Conservation (phyloP, 2,329 filamentous ascomycete species). For the Fusarium duplospermum region DNA sequence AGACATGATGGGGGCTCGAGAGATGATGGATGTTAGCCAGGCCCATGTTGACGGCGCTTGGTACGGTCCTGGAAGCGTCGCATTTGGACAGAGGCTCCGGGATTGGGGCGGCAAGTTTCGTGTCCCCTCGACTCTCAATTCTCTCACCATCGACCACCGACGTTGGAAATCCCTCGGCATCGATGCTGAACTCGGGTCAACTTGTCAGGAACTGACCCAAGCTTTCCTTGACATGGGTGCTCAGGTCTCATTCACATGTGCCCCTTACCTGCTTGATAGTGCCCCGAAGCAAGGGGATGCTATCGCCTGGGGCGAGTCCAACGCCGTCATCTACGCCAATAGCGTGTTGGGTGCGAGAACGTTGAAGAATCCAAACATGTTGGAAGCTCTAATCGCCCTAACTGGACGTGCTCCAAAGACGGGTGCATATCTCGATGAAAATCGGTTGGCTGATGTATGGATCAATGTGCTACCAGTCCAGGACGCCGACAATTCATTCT, state of each 20-base stretch:
- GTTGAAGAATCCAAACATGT: conserved; percentile 33
- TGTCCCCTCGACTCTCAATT: conserved; percentile 33
- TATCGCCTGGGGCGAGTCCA: conserved; percentile 36
- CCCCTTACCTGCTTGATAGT: conserved; percentile 34
- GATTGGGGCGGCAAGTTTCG: conserved; percentile 29
- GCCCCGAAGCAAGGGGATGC: conserved; percentile 22
- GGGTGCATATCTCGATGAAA: conserved; percentile 19
- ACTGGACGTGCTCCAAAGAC: conserved; percentile 32
- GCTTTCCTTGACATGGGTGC: conserved; percentile 38
- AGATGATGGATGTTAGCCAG: conserved; percentile 34
- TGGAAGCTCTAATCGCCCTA: conserved; percentile 32
- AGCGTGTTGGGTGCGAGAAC: conserved; percentile 37
- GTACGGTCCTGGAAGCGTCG: conserved; percentile 26
- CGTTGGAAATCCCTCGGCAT: conserved; percentile 32
- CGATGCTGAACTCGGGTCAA: conserved; percentile 15
- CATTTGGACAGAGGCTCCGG: conserved; percentile 24
- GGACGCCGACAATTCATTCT: conserved; percentile 30
- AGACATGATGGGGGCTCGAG: conserved; percentile 16
- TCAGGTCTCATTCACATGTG: conserved; percentile 27
- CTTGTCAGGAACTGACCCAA: conserved; percentile 14
- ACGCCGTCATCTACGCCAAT: conserved; percentile 39
- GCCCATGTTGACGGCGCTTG: conserved; percentile 29
- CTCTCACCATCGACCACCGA: conserved; percentile 31
- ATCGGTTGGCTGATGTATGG: conserved; percentile 17
- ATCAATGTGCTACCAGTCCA: not conserved